A percentile compares a stretch with the other conserved stretches of the same genome.
Evolutionary conservation across 75 land plant genomes (phyloP).

Genomic region (Sequoiadendron giganteum): DNA sequence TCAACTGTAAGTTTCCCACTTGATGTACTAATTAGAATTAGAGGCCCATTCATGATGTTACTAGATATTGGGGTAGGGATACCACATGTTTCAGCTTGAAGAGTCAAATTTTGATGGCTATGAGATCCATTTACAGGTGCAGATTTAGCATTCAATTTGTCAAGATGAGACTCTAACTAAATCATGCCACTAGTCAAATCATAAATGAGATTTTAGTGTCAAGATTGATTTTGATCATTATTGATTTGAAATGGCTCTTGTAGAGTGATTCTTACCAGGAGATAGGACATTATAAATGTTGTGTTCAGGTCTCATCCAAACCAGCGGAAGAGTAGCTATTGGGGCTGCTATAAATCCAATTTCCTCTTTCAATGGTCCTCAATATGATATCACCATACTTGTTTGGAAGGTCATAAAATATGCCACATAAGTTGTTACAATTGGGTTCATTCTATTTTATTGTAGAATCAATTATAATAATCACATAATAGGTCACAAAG

Average conservation of each 20-base stretch:
- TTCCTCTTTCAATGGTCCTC: too few relatives aligned
- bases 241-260: slow-evolving; percentile 7
- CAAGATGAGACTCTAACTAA: slow-evolving; percentile 58
- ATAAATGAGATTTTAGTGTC: background rate
- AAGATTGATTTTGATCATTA: background rate
- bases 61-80: too few relatives aligned
- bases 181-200: background rate
- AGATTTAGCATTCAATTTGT: too few relatives aligned
- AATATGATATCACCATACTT: too few relatives aligned
- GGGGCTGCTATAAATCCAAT: too few relatives aligned
- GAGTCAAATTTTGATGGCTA: slow-evolving; percentile 48
- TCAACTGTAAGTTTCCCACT: slow-evolving; percentile 53
- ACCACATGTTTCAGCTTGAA: slow-evolving; percentile 52
- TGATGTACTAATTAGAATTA: slow-evolving; percentile 32
- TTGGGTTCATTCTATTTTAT: too few relatives aligned
- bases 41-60: slow-evolving; percentile 22
- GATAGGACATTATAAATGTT: slow-evolving; percentile 74
- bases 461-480: too few relatives aligned
- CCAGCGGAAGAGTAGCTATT: too few relatives aligned
- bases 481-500: too few relatives aligned
- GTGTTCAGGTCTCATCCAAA: slow-evolving; percentile 77
- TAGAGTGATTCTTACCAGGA: slow-evolving; percentile 76
- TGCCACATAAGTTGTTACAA: too few relatives aligned
- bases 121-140: slow-evolving; percentile 34
- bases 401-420: too few relatives aligned